Evolutionary conservation across 305 asterid genomes (phyloP), one percentile per base, ranked within the genome.

Genomic region (Fraxinus albicans): DNA sequence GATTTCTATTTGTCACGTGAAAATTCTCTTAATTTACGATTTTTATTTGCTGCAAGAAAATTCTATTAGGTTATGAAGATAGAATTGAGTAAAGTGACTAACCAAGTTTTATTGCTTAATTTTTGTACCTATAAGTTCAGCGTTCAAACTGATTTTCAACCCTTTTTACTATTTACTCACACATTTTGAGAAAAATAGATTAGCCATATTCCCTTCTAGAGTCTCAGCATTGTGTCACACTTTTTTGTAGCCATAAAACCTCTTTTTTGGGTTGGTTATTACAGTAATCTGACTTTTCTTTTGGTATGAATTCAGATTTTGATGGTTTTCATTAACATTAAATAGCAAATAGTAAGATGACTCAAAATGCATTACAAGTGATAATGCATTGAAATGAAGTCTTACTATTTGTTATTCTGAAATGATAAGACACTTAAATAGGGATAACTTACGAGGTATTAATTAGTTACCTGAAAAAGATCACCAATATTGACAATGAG

Each of bases 401-500:
- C 58, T 53, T 53, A n/a, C 8, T 17, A 53, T 53, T 4, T 53
- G 23, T n/a, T 53, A 53, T 50, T 50, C 2, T 4, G 63, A 50
- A 4, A 15, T 4, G 63, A 15, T 0, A 0, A 50, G 23, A 50
- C 2, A 0, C 8, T 4, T 13, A 47, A 4, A 17, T 1, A 17
- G 21, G 21, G 21, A 50, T 50, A 15, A 17, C 7, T 47, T 4
- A 47, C 19, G 7, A 47, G 6, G 2, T 0, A 15, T 47, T 17
- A 19, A 58, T 70, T 5, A 6, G 31, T 27, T 86, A 93, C 97
- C 94, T 93, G 95, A 38, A 93, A 93, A 75, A 93, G 95, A 81
- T 93, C 97, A 50, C 97, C 97, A 83, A 93, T 90, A 90, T 93
- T 93, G 90, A 93, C 92, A 81, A 93, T 89, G 36, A 93, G 93